A percentile compares a stretch with the other conserved stretches of the same genome.
Evolutionary conservation across 2,329 filamentous ascomycete species (phyloP).

Genomic region (Thielaviopsis euricoi): DNA sequence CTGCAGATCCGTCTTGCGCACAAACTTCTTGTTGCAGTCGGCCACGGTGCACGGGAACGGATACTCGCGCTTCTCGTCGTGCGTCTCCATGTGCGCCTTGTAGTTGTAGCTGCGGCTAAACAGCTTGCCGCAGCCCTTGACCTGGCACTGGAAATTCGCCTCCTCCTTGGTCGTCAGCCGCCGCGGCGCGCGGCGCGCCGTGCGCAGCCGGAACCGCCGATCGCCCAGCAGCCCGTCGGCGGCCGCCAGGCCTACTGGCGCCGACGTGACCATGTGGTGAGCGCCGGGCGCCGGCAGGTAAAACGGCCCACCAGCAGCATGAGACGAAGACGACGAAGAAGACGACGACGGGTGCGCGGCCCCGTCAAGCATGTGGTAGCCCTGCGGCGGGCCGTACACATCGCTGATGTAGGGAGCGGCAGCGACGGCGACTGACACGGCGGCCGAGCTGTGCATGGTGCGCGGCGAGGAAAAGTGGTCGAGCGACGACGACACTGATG

Average conservation of each 20-base stretch:
- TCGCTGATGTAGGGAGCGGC: constrained; percentile 9
- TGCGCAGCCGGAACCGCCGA: constrained; percentile 11
- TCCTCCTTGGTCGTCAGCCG: constrained; percentile 49
- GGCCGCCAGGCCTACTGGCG: neutral
- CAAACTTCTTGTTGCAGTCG: constrained; percentile 60
- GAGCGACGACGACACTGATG: neutral
- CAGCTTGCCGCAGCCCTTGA: constrained; percentile 55
- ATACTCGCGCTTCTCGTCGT: constrained; percentile 57
- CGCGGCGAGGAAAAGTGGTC: constrained; percentile 26
- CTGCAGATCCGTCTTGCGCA: constrained; percentile 64
- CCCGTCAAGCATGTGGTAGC: constrained; percentile 13
- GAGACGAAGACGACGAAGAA: constrained; percentile 7
- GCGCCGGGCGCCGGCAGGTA: constrained; percentile 8
- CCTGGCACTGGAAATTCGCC: constrained; percentile 53
- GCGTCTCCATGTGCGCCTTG: constrained; percentile 72
- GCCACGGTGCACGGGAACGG: constrained; percentile 49
- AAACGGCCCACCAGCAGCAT: neutral
- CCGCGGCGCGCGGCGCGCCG: constrained; percentile 24
- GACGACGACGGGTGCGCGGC: constrained; percentile 9
- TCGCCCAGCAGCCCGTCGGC: constrained; percentile 4
- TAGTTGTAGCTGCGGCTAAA: constrained; percentile 79
- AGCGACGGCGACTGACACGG: constrained; percentile 11
- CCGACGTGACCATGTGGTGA: constrained; percentile 13
- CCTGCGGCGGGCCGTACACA: constrained; percentile 8
- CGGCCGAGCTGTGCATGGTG: constrained; percentile 16